Conservation (phyloP, 2,329 filamentous ascomycete genomes). For the Trematosphaeria pertusa region DNA sequence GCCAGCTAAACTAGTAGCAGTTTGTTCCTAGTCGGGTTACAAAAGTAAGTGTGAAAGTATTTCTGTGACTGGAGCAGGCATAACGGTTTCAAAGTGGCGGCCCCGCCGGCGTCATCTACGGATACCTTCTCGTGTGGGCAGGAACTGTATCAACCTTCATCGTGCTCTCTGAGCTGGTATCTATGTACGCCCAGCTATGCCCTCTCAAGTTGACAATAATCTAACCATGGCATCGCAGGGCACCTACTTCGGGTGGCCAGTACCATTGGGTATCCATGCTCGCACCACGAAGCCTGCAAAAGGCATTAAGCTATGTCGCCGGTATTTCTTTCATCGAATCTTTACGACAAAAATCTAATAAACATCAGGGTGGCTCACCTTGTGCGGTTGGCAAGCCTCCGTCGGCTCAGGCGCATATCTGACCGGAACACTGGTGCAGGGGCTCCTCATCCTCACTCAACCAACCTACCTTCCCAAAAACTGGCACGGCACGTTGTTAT, state of each 20-base stretch:
- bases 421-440: slow-evolving; percentile 37
- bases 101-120: slow-evolving; percentile 38
- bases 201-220: not conserved
- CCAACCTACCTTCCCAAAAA: slow-evolving; percentile 45
- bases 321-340: slow-evolving; percentile 18
- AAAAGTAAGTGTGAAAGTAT: slow-evolving; percentile 22
- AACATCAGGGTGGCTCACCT: slow-evolving; percentile 50
- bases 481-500: slow-evolving; percentile 60
- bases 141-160: slow-evolving; percentile 37
- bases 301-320: slow-evolving; percentile 51
- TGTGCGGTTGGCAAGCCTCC: slow-evolving; percentile 49
- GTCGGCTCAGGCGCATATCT: slow-evolving; percentile 38
- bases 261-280: no score
- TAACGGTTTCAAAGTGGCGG: slow-evolving; percentile 30
- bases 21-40: slow-evolving; percentile 24
- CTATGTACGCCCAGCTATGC: slow-evolving; percentile 29
- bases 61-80: not conserved
- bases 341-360: not conserved
- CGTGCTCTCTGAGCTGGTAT: slow-evolving; percentile 41
- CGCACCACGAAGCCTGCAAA: slow-evolving; percentile 46
- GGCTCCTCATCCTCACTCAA: slow-evolving; percentile 47
- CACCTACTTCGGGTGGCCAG: slow-evolving; percentile 44
- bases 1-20: slow-evolving; percentile 18
- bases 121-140: slow-evolving; percentile 36
- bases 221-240: slow-evolving; percentile 7